phyloP scores from a whole-genome alignment of 2,329 filamentous ascomycete species.

The Hypoxylon sp. region DNA sequence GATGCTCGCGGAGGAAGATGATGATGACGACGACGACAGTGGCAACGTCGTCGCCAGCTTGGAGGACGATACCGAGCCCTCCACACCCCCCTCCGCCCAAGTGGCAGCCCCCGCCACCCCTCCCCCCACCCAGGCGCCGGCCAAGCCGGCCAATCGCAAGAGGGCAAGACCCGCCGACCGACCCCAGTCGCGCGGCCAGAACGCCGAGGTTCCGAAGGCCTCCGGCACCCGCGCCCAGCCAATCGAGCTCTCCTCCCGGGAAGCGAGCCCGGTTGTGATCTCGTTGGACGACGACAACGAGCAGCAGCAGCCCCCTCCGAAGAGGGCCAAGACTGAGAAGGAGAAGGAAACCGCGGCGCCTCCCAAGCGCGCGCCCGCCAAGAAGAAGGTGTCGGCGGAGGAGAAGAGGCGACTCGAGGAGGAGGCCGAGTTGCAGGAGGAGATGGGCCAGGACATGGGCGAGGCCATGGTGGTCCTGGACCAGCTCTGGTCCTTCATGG shows the following conservation, averaged over 20 bases:
- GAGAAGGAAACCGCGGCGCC: not conserved
- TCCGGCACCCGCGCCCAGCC: not conserved
- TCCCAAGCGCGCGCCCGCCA: no score
- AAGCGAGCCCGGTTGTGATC: conserved; percentile 2
- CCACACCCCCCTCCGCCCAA: no score
- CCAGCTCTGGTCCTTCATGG: no score
- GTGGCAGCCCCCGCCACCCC: no score
- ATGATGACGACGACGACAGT: not conserved
- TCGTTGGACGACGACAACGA: not conserved
- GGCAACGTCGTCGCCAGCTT: no score
- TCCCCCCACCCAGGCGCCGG: no score
- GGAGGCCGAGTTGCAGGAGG: not conserved
- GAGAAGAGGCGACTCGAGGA: not conserved
- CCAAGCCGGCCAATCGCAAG: no score
- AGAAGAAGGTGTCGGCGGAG: not conserved
- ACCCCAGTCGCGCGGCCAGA: no score
- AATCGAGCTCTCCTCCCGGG: conserved; percentile 2
- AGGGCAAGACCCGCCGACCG: no score
- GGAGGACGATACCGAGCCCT: not conserved
- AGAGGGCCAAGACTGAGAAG: not conserved
- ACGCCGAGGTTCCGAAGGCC: no score
- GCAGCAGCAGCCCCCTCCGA: not conserved
- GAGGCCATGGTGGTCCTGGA: no score
- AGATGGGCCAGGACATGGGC: no score
- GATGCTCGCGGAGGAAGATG: not conserved